Evolutionary conservation across 2,329 filamentous ascomycete genomes (phyloP), one percentile per base, ranked within the genome.

Genomic region (Trichophyton mentagrophytes): DNA sequence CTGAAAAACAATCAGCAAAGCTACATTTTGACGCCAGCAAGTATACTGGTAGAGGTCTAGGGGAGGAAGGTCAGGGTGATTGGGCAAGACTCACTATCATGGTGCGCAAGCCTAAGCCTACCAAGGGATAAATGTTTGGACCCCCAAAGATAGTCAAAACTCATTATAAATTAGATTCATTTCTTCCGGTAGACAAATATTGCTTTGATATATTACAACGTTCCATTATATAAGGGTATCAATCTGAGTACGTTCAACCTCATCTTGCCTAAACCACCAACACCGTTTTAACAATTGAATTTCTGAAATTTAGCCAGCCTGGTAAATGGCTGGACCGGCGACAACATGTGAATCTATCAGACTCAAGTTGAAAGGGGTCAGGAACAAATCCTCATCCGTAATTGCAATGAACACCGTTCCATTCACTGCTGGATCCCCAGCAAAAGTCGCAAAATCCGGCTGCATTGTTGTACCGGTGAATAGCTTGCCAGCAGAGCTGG

Each of bases 361-460:
- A 27, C 78, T 82, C 62, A 92, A 61, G 69, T 93, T 93, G 72
- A 89, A 92, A 0, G 88, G 86, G 6, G 88, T 91, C 1, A 91
- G 78, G 63, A 78, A 84, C 0, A 85, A 65, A 65, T 90, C 80
- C 0, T 72, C 69, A 67, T 92, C 88, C 0, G 88, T 92, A 9
- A 95, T 69, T 0, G 84, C 86, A 56, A 95, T 75, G 69, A 92
- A 93, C 73, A 90, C 87, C 2, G 89, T 93, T 0, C 82, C 86
- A 65, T 93, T 93, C 57, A 88, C 78, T 1, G 82, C 82, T 0
- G 85, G 85, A 61, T 90, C 85, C 0, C 83, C 82, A 61, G 80
- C 77, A 69, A 80, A 93, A 0, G 87, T 86, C 38, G 82, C 80
- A 4, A 81, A 77, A 65, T 87, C 82, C 0, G 89, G 89, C 77